Evolutionary conservation across 2,329 filamentous ascomycete species (phyloP).

Genomic region (Neonectria coccinea): DNA sequence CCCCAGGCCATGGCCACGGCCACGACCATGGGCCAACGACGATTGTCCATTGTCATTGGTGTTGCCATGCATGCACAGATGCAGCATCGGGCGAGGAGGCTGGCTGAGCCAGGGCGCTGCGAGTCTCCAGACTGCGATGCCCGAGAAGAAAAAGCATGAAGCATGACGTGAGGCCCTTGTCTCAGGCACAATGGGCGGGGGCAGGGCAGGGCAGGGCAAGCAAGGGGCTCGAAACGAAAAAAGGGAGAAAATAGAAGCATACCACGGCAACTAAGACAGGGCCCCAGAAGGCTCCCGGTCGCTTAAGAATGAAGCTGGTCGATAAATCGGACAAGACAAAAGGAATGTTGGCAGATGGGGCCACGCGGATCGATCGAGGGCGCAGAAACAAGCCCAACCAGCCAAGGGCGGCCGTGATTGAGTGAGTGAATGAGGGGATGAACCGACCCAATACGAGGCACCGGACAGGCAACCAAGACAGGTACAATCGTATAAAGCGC

Average conservation of each 20-base stretch:
- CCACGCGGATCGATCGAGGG: conserved; percentile 24
- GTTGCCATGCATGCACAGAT: conserved; percentile 13
- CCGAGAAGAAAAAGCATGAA: conserved; percentile 7
- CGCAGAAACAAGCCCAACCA: conserved; percentile 21
- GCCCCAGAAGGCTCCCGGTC: conserved; percentile 36
- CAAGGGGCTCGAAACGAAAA: conserved; percentile 38
- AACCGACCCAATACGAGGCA: conserved; percentile 14
- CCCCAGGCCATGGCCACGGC: conserved; percentile 7
- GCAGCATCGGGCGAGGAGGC: not conserved
- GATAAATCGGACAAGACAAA: conserved; percentile 42
- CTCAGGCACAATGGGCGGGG: conserved; percentile 35
- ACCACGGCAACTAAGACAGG: conserved; percentile 46
- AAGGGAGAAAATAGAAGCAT: conserved; percentile 42
- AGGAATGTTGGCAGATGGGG: conserved; percentile 42
- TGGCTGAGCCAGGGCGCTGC: not conserved
- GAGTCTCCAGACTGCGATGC: not conserved
- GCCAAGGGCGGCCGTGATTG: conserved; percentile 27
- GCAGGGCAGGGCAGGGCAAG: conserved; percentile 21
- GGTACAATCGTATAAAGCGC: conserved; percentile 27
- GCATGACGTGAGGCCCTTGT: conserved; percentile 29
- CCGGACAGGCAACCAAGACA: not conserved
- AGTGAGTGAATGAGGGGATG: conserved; percentile 28
- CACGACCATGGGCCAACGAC: not conserved
- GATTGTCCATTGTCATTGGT: not conserved
- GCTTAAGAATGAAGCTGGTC: conserved; percentile 39